Conservation (phyloP, 306 rosid genomes). For the Castanopsis chinensis region DNA sequence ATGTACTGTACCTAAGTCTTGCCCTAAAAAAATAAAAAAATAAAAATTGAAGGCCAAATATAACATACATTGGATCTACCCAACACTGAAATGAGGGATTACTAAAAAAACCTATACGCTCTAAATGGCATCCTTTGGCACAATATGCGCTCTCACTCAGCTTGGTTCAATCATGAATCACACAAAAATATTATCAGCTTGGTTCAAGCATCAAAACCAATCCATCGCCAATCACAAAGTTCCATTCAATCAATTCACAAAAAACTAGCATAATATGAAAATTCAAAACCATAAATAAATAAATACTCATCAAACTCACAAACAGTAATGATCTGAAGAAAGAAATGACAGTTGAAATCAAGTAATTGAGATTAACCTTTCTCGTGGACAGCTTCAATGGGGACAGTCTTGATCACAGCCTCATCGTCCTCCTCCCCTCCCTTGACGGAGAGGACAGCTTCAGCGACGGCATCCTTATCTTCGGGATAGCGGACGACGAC, state of each 20-base stretch:
- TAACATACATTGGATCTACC: neutral
- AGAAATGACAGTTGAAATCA: neutral
- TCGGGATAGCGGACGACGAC: slow-evolving; percentile 93
- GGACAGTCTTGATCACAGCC: slow-evolving; percentile 39
- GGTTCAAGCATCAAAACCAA: neutral
- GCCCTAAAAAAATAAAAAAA: no score
- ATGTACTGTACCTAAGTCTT: no score
- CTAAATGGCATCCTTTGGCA: neutral
- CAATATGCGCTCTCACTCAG: neutral
- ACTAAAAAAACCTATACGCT: neutral
- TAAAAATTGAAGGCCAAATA: neutral
- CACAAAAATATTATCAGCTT: no score
- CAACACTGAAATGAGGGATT: neutral
- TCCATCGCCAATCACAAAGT: neutral
- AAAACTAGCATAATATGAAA: neutral
- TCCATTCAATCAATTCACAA: neutral
- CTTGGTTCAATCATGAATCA: no score
- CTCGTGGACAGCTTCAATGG: slow-evolving; percentile 25
- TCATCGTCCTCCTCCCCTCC: slow-evolving; percentile 38
- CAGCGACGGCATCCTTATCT: slow-evolving; percentile 50
- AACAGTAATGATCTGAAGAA: neutral
- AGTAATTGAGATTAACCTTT: slow-evolving; percentile 52
- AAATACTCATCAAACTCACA: neutral
- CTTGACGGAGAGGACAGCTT: slow-evolving; percentile 36
- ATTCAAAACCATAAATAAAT: neutral